Percentiles rank a stretch among this genome's conserved stretches.
These are phyloP conservation scores for Pseudogymnoascus sp. DNA, from an alignment of 2,329 filamentous ascomycete species.

Conservation along the genomic window DNA sequence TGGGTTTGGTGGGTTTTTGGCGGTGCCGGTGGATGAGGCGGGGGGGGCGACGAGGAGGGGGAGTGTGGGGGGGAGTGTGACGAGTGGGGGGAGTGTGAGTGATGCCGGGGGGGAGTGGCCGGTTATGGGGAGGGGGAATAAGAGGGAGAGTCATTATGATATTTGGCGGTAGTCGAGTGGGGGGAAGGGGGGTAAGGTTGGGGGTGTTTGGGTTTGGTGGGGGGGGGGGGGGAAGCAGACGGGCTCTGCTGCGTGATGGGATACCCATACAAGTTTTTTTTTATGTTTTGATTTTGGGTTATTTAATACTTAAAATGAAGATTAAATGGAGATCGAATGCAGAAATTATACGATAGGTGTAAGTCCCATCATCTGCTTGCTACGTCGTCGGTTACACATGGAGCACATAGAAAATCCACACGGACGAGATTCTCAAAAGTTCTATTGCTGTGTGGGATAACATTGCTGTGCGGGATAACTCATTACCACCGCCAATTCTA, in stretches of 20 bases:
- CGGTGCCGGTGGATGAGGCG: constrained; percentile 46
- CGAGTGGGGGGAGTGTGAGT: neutral
- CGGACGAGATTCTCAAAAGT: neutral
- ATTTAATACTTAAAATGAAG: too few species aligned
- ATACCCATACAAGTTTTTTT: neutral
- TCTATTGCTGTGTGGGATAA: neutral
- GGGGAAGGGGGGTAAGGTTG: neutral
- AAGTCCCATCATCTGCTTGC: too few species aligned
- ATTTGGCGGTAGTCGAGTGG: constrained; percentile 20
- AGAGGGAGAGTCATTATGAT: constrained; percentile 22
- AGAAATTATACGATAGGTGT: too few species aligned
- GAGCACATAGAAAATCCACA: neutral
- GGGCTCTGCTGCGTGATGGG: neutral
- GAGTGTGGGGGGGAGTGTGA: constrained; percentile 20
- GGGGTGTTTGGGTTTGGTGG: neutral
- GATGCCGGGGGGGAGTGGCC: neutral
- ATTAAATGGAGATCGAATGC: too few species aligned
- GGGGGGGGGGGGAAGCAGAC: neutral
- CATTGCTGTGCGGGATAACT: neutral
- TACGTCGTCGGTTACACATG: too few species aligned
- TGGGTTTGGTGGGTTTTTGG: constrained; percentile 57
- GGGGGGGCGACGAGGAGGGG: constrained; percentile 21
- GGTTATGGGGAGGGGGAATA: neutral
- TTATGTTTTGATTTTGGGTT: neutral
- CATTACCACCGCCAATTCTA: neutral